These are phyloP conservation scores for Musa troglodytarum DNA, from an alignment of 176 grass and related monocot genomes.

Conservation along the genomic window DNA sequence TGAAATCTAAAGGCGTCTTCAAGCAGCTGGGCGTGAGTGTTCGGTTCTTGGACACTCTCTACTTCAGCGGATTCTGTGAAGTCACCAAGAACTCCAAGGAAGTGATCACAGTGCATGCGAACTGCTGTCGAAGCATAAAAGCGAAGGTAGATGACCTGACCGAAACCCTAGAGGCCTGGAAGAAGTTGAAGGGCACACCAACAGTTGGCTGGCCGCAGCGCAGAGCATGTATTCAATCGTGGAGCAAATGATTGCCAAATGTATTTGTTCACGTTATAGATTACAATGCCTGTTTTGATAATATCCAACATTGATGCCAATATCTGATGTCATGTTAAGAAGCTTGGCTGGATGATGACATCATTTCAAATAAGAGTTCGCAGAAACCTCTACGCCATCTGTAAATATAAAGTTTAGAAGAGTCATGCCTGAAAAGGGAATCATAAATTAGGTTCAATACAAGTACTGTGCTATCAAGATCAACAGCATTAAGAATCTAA, in stretches of 20 bases:
- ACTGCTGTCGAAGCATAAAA: conserved; percentile 16
- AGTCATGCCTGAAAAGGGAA: no score
- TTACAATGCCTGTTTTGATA: no score
- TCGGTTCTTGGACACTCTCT: conserved; percentile 55
- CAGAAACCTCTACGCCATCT: no score
- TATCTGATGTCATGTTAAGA: no score
- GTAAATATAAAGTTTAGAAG: no score
- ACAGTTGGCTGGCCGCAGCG: not conserved
- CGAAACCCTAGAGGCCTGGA: not conserved
- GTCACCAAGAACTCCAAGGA: conserved; percentile 32
- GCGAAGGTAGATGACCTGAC: not conserved
- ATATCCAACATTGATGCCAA: no score
- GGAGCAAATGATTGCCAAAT: not conserved
- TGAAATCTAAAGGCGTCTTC: conserved; percentile 41
- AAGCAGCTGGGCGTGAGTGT: conserved; percentile 30
- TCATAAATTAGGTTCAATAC: no score
- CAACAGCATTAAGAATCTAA: no score
- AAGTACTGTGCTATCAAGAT: no score
- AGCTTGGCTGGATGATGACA: no score
- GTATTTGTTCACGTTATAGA: no score
- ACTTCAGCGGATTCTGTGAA: conserved; percentile 65
- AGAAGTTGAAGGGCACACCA: not conserved
- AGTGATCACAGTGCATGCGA: conserved; percentile 74
- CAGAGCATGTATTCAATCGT: not conserved
- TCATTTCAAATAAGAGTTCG: no score